phyloP scores from a whole-genome alignment of 176 grass and related monocot genomes.

The Leersia perrieri region DNA sequence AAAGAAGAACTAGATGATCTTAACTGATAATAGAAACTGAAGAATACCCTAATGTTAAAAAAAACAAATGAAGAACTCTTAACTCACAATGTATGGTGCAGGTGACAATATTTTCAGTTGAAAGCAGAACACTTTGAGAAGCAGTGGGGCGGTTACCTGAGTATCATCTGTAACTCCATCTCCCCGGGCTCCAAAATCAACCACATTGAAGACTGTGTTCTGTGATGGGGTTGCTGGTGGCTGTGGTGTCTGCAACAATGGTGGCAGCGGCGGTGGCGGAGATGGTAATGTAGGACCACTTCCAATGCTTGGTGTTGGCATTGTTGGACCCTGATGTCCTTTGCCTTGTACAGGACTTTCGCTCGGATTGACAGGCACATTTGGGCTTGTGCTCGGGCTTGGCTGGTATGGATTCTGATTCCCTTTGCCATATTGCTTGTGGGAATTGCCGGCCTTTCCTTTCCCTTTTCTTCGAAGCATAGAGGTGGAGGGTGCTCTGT shows the following conservation, averaged over 20 bases:
- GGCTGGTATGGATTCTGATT: slow-evolving; percentile 31
- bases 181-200: slow-evolving; percentile 78
- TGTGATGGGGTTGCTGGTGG: not conserved
- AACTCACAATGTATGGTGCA: slow-evolving; percentile 21
- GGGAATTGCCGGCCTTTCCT: slow-evolving; percentile 41
- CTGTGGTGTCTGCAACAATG: not conserved
- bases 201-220: slow-evolving; percentile 47
- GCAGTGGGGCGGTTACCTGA: slow-evolving; percentile 46
- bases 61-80: not conserved
- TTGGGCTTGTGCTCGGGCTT: slow-evolving; percentile 19
- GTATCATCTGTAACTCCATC: slow-evolving; percentile 91
- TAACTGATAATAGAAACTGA: not conserved
- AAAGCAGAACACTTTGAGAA: not conserved
- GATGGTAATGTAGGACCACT: not conserved
- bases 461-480: slow-evolving; percentile 61
- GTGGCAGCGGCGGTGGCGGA: not conserved
- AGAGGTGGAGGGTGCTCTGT: slow-evolving; percentile 35
- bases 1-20: not conserved
- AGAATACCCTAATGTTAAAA: not conserved
- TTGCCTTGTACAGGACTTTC: not conserved
- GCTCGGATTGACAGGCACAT: slow-evolving; percentile 7
- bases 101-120: not conserved
- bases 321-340: slow-evolving; percentile 24
- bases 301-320: slow-evolving; percentile 31
- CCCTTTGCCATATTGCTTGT: slow-evolving; percentile 30